phyloP scores from a whole-genome alignment of 352 stramenopile genomes.

The Aphanomyces stellatus region DNA sequence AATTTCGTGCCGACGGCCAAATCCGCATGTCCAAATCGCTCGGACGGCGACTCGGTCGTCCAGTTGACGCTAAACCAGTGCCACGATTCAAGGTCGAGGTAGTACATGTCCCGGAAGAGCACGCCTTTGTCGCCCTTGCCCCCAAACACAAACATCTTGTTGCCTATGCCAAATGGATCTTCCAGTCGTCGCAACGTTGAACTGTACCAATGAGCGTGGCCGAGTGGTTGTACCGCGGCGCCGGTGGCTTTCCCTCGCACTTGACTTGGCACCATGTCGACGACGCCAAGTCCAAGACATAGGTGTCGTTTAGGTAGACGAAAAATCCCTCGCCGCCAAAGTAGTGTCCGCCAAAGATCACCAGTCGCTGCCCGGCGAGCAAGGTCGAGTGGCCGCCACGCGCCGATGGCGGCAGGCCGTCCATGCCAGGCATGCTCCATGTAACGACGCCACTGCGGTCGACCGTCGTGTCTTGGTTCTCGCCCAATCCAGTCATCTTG shows the following conservation, averaged over 20 bases:
- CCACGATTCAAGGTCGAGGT: slow-evolving; percentile 76
- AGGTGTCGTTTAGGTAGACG: slow-evolving; percentile 87
- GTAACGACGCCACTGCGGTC: too few relatives aligned
- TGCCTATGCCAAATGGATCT: slow-evolving; percentile 14
- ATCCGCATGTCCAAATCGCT: slow-evolving; percentile 60
- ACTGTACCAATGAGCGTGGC: slow-evolving; percentile 52
- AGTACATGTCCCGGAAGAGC: slow-evolving; percentile 82
- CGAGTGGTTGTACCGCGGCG: slow-evolving; percentile 80
- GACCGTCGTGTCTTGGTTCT: too few relatives aligned
- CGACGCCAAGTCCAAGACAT: slow-evolving; percentile 75
- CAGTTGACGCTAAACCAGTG: slow-evolving; percentile 81
- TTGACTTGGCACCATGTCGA: slow-evolving; percentile 65
- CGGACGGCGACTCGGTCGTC: slow-evolving; percentile 67
- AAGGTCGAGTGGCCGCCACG: slow-evolving; percentile 62
- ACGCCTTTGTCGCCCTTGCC: slow-evolving; percentile 36
- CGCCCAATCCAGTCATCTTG: too few relatives aligned
- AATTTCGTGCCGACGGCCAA: slow-evolving; percentile 63
- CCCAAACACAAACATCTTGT: slow-evolving; percentile 71
- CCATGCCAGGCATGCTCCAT: slow-evolving; percentile 51
- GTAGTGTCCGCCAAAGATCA: slow-evolving; percentile 86
- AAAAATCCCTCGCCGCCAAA: slow-evolving; percentile 80
- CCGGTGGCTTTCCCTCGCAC: slow-evolving; percentile 31
- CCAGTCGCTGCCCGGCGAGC: slow-evolving; percentile 66
- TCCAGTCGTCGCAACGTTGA: not conserved
- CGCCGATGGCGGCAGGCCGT: slow-evolving; percentile 42